Conservation (phyloP, 2,329 filamentous ascomycete species). For the Colletotrichum costaricense region DNA sequence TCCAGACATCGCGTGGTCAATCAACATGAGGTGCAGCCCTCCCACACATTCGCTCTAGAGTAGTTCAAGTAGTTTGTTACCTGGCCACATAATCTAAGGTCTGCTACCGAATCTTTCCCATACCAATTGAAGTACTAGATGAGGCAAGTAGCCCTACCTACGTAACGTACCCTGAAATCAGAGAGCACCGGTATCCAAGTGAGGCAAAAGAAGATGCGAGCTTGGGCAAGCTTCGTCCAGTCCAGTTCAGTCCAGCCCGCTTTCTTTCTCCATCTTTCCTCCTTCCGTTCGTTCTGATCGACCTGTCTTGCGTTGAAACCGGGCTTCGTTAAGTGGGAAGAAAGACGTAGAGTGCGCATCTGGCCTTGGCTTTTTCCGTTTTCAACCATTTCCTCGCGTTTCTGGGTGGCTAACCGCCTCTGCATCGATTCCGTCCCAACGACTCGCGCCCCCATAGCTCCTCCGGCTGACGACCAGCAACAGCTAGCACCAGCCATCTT, state of each 20-base stretch:
- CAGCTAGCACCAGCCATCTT: conserved; percentile 7
- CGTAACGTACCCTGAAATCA: neutral
- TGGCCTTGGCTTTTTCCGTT: conserved; percentile 33
- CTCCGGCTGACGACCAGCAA: neutral
- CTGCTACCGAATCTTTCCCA: neutral
- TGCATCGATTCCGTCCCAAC: conserved; percentile 24
- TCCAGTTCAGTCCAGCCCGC: conserved; percentile 9
- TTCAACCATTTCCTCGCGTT: conserved; percentile 27
- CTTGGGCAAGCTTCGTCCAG: conserved; percentile 13
- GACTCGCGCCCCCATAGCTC: conserved; percentile 20
- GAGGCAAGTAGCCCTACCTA: neutral
- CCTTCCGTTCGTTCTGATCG: conserved; percentile 32
- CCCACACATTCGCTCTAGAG: neutral
- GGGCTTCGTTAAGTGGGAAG: conserved; percentile 26
- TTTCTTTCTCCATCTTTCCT: conserved; percentile 29
- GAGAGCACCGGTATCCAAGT: neutral
- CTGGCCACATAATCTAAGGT: neutral
- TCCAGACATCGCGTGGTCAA: neutral
- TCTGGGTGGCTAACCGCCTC: conserved; percentile 23
- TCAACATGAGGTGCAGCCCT: neutral
- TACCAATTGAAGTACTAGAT: neutral
- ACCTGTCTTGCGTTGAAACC: conserved; percentile 30
- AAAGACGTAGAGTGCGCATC: conserved; percentile 23
- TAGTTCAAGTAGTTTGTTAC: neutral
- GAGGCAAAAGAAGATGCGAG: neutral